Conservation (phyloP, 176 grass and related monocot genomes). For the Rhynchospora pubera region DNA sequence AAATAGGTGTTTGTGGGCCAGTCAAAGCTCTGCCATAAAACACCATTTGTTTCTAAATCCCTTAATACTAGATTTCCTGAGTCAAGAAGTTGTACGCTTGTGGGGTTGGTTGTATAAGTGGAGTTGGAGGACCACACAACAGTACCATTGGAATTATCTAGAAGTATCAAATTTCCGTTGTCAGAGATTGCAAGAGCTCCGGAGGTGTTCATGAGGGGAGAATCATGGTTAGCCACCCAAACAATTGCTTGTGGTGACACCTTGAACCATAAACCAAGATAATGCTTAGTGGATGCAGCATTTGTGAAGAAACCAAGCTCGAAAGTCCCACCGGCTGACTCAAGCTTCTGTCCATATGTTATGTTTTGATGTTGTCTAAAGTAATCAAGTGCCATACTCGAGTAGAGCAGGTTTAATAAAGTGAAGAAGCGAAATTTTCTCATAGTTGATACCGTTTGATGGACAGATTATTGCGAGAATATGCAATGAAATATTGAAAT, state of each 20-base stretch:
- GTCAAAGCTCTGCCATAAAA: slow-evolving; percentile 32
- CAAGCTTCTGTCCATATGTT: slow-evolving; percentile 20
- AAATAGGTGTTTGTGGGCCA: slow-evolving; percentile 22
- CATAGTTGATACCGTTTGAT: not conserved
- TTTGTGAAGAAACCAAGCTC: slow-evolving; percentile 35
- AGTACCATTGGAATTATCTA: not conserved
- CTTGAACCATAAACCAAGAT: slow-evolving; percentile 36
- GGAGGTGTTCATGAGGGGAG: slow-evolving; percentile 10
- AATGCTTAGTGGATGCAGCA: not conserved
- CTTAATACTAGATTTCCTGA: slow-evolving; percentile 27
- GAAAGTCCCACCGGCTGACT: slow-evolving; percentile 20
- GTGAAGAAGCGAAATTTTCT: not conserved
- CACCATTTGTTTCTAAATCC: not conserved
- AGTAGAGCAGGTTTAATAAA: not conserved
- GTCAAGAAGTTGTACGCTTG: slow-evolving; percentile 24
- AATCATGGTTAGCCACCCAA: slow-evolving; percentile 47
- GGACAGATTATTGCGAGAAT: not conserved
- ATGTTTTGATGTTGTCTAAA: slow-evolving; percentile 25
- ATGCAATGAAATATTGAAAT: not conserved
- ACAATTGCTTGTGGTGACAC: slow-evolving; percentile 11
- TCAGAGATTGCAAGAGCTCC: slow-evolving; percentile 23
- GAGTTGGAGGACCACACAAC: slow-evolving; percentile 25
- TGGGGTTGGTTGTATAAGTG: not conserved
- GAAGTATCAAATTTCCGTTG: slow-evolving; percentile 12
- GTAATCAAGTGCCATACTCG: not conserved